Evolutionary conservation across 148 eudicot species (phyloP).

Genomic region (Simmondsia chinensis): DNA sequence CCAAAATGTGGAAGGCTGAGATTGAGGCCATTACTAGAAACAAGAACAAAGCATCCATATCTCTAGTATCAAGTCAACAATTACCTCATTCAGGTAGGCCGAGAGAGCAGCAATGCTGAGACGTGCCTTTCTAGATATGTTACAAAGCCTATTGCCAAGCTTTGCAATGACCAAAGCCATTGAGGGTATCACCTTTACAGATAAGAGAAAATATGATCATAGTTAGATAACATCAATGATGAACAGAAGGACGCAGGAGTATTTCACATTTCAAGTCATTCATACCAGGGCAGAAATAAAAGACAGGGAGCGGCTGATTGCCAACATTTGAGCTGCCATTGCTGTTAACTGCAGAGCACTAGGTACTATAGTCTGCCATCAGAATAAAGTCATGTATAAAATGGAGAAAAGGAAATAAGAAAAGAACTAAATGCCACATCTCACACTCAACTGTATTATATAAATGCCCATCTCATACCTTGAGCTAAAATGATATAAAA

Average conservation of each 20-base stretch:
- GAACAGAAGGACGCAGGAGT: neutral
- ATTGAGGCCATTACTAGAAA: too few species aligned
- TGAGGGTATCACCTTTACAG: slow-evolving; percentile 60
- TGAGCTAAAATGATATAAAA: too few species aligned
- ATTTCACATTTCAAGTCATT: neutral
- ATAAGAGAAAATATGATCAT: slow-evolving; percentile 8
- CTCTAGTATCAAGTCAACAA: too few species aligned
- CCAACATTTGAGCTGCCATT: slow-evolving; percentile 86
- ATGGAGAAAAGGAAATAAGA: too few species aligned
- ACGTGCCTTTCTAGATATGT: slow-evolving; percentile 65
- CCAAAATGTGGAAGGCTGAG: too few species aligned
- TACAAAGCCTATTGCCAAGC: slow-evolving; percentile 77
- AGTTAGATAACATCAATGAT: neutral
- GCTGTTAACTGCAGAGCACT: slow-evolving; percentile 70
- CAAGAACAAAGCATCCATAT: too few species aligned
- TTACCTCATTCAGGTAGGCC: slow-evolving; percentile 88
- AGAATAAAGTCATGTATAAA: too few species aligned
- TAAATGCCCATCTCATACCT: too few species aligned
- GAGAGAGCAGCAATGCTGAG: slow-evolving; percentile 73
- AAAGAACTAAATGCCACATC: too few species aligned
- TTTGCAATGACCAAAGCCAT: slow-evolving; percentile 52
- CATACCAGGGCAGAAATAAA: slow-evolving; percentile 63
- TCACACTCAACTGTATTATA: neutral
- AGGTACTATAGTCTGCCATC: slow-evolving; percentile 72
- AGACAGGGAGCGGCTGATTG: slow-evolving; percentile 66